Evolutionary conservation across 129 eudicot species (phyloP).

Genomic region (Erigeron canadensis): DNA sequence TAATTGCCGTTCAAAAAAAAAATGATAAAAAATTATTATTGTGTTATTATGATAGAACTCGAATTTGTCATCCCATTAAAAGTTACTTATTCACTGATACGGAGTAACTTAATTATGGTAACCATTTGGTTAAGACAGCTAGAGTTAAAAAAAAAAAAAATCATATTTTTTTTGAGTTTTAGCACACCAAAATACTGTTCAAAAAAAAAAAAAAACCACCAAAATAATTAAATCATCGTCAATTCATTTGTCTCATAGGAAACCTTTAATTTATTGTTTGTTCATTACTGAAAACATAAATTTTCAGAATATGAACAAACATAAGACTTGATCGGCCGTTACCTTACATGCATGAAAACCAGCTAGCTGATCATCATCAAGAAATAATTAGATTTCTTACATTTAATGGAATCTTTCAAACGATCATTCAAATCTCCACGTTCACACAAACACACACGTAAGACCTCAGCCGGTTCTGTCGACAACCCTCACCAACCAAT

Average conservation of each 20-base stretch:
- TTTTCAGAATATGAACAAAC: neutral
- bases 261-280: neutral
- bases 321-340: slow-evolving; percentile 1
- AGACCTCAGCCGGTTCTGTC: slow-evolving; percentile 22
- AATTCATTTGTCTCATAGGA: neutral
- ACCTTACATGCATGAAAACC: slow-evolving; percentile 14
- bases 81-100: too few relatives aligned
- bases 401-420: slow-evolving; percentile 23
- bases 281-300: neutral
- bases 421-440: slow-evolving; percentile 23
- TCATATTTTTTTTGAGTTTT: neutral
- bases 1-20: too few relatives aligned
- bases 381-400: neutral
- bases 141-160: neutral
- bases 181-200: too few relatives aligned
- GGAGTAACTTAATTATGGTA: too few relatives aligned
- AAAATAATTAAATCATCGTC: neutral
- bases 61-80: too few relatives aligned
- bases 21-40: too few relatives aligned
- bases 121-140: too few relatives aligned
- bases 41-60: too few relatives aligned
- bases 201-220: neutral
- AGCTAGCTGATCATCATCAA: too few relatives aligned
- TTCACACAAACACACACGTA: slow-evolving; percentile 26
- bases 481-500: slow-evolving; percentile 14